Percentiles rank a stretch among this genome's conserved stretches.
Conservation (phyloP, 2,329 filamentous ascomycete genomes). For the Juglanconis oblonga region DNA sequence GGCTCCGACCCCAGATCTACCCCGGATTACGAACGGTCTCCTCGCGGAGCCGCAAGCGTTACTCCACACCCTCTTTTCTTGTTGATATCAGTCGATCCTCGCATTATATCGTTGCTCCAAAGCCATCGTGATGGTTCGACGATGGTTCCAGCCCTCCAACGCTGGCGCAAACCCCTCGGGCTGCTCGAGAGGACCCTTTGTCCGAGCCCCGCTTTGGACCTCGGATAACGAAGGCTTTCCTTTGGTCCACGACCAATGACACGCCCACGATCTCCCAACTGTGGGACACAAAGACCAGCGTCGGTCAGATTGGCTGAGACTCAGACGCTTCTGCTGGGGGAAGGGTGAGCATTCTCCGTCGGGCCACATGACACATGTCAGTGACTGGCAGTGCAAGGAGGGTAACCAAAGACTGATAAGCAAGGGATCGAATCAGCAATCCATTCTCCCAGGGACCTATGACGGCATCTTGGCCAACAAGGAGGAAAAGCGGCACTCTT, state of each 20-base stretch:
- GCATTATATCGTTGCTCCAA: not conserved
- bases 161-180: not conserved
- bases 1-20: constrained; percentile 11
- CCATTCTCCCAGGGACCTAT: not conserved
- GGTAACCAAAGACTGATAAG: not conserved
- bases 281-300: not conserved
- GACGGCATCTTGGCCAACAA: not conserved
- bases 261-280: constrained; percentile 11
- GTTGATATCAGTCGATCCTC: not conserved
- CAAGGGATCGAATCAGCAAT: not conserved
- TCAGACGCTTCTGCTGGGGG: not conserved
- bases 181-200: not conserved
- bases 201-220: constrained; percentile 13
- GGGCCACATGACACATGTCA: constrained; percentile 1
- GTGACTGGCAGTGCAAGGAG: not conserved
- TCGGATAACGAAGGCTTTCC: constrained; percentile 12
- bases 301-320: constrained; percentile 5
- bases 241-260: constrained; percentile 13
- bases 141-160: not conserved
- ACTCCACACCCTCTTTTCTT: constrained; percentile 8
- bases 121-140: not conserved
- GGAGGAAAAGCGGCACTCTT: not conserved
- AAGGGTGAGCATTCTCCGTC: constrained; percentile 1
- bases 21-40: constrained; percentile 5
- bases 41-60: constrained; percentile 17